Conservation (phyloP, 2,329 filamentous ascomycete genomes). For the Neocucurbitaria cava region DNA sequence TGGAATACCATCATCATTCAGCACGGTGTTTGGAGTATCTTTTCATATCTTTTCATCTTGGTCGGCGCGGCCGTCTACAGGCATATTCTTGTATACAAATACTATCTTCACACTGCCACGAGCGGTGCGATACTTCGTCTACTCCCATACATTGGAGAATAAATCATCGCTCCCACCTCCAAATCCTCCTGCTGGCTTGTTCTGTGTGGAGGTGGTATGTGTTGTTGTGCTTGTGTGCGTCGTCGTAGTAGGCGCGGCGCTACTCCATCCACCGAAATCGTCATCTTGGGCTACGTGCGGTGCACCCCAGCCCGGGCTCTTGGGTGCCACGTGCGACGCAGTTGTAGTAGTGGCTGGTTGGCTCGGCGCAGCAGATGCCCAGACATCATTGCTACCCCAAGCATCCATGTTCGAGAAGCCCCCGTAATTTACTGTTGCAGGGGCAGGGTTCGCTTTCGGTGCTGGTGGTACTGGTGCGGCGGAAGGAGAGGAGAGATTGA, state of each 20-base stretch:
- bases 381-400: constrained; percentile 84
- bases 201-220: constrained; percentile 25
- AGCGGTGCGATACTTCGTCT: constrained; percentile 11
- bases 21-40: constrained; percentile 2
- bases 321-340: constrained; percentile 50
- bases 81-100: background rate
- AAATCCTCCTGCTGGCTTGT: constrained; percentile 60
- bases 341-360: constrained; percentile 48
- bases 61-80: background rate
- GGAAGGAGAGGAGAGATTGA: constrained; percentile 59
- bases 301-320: constrained; percentile 64
- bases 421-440: constrained; percentile 48
- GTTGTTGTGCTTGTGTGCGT: constrained; percentile 47
- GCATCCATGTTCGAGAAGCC: constrained; percentile 69
- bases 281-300: constrained; percentile 78
- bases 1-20: background rate
- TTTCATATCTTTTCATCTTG: background rate
- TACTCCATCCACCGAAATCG: constrained; percentile 95
- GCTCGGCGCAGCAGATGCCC: constrained; percentile 71
- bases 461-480: constrained; percentile 47
- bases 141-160: constrained; percentile 97
- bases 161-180: constrained; percentile 75
- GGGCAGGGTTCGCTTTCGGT: constrained; percentile 37
- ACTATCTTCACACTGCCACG: background rate
- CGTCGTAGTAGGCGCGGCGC: constrained; percentile 68